phyloP scores from a whole-genome alignment of 805 yeast genomes.

The Starmerella stigmatis region DNA sequence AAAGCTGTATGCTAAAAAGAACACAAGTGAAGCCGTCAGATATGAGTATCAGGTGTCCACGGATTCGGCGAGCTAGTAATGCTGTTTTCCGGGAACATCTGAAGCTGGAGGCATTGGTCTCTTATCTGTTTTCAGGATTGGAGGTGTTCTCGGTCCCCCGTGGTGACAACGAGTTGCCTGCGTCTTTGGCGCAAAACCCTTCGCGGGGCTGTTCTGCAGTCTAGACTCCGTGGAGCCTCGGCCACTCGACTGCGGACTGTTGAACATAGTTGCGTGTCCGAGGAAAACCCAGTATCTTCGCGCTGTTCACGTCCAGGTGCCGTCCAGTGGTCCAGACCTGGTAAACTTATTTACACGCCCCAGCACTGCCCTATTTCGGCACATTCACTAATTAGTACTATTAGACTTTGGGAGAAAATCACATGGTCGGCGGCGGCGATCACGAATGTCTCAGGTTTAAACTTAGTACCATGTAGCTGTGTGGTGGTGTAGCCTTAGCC shows the following conservation, averaged over 20 bases:
- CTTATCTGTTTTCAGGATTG: neutral
- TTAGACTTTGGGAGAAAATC: neutral
- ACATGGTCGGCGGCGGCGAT: too few species aligned
- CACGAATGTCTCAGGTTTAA: too few species aligned
- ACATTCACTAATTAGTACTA: too few species aligned
- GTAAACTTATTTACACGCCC: neutral
- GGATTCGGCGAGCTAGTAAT: too few species aligned
- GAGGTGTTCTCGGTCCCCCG: neutral
- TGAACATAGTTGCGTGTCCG: slow-evolving; percentile 1
- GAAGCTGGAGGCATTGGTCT: neutral
- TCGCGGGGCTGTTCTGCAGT: neutral
- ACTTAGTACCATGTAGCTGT: too few species aligned
- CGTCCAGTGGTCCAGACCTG: slow-evolving; percentile 1
- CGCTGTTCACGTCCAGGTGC: too few species aligned
- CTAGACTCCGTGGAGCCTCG: neutral
- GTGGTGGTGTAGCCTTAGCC: too few species aligned
- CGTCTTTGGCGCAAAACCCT: neutral
- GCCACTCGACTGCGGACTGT: neutral
- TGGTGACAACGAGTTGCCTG: neutral
- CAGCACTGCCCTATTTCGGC: neutral
- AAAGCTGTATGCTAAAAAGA: too few species aligned
- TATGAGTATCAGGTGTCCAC: too few species aligned
- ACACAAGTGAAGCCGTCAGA: too few species aligned
- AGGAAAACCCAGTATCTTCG: too few species aligned
- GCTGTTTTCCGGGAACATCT: neutral